Base-by-base conservation (phyloP, 1,284 basidiomycete species). In the Hemileia vastatrix region DNA sequence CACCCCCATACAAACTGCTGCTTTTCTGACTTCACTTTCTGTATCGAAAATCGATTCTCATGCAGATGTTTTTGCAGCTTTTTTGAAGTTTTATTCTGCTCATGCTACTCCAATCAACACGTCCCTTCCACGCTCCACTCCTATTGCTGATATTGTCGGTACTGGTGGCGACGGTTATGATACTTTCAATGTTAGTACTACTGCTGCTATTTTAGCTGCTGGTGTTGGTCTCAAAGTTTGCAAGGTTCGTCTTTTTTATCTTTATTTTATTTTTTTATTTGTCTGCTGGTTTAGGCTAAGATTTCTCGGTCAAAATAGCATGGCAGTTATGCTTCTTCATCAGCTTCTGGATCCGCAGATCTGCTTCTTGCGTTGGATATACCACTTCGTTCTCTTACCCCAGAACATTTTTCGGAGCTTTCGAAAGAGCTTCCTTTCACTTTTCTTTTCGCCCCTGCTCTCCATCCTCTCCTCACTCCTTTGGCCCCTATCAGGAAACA, bases 111-210 rank as follows among this genome's bases (percentile, higher is more conserved):
- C n/a, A n/a, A n/a, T n/a, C n/a, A n/a, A n/a, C n/a, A n/a, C n/a
- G n/a, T n/a, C n/a, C n/a, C n/a, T n/a, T n/a, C n/a, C n/a, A n/a
- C n/a, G n/a, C n/a, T n/a, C n/a, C n/a, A n/a, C n/a, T n/a, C 67
- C 69, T 0, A 59, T 72, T 9, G 70, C 68, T 48, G 84, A 79
- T 77, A 83, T 80, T 65, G 86, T 86, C 57, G 82, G 87, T 13
- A 88, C 86, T 0, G 94, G 94, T n/a, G 94, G 94, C 9, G 94
- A 97, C 77, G 93, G 93, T 0, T 86, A 94, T 78, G 90, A 97
- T 72, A 88, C 94, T 0, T 98, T 94, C 81, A 97, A 98, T 76
- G 93, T 97, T 49, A 94, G 90, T 71, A 97, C 94, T 0, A 88
- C 91, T 0, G 94, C 94, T 1, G 92, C 85, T 2, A 84, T 98